Base-by-base conservation (phyloP, 2,329 filamentous ascomycete genomes). In the Myriangium duriaei region DNA sequence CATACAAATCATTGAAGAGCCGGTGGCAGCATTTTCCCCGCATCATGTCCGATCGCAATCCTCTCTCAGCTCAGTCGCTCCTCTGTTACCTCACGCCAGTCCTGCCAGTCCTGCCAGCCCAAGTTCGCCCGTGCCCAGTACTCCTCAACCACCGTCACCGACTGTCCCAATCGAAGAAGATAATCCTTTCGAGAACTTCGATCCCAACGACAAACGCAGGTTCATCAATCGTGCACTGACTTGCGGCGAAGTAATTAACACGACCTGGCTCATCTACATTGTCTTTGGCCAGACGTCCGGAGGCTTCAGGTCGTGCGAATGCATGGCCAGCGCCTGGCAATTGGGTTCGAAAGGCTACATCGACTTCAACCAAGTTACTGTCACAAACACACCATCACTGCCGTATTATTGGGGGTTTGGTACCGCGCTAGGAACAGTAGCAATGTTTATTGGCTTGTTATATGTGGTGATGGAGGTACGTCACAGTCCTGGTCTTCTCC, bases 281-380 rank as follows among this genome's bases (percentile, higher is more conserved):
- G 47, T 59, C n/a, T 41, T 59, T 14, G 58, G 59, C 3, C 61
- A 66, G 39, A 63, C 62, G 0, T 56, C 60, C 11, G 63, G 64
- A 6, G 48, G 48, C 14, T 62, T 61, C 43, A 57, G 59, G 38
- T 64, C 53, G 2, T 67, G 63, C 47, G 41, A 54, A 11, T 67
- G 64, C 45, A 53, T 60, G 32, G 55, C 58, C 2, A 59, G 56
- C 13, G 50, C 41, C 4, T 64, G 61, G 58, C 55, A 46, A 1
- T 28, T 37, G 4, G 44, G 48, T 2, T 49, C 41, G 4, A 58
- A 59, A n/a, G 62, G 64, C 10, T 67, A 66, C 37, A 52, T 66
- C 19, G 60, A 66, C 33, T 55, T 60, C 29, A 50, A 50, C 26
- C 50, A 51, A 14, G 45, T 49, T 11, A 50, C 55, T 28, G 52